phyloP scores from a whole-genome alignment of 257 asterid species.

The Ilex aquifolium region DNA sequence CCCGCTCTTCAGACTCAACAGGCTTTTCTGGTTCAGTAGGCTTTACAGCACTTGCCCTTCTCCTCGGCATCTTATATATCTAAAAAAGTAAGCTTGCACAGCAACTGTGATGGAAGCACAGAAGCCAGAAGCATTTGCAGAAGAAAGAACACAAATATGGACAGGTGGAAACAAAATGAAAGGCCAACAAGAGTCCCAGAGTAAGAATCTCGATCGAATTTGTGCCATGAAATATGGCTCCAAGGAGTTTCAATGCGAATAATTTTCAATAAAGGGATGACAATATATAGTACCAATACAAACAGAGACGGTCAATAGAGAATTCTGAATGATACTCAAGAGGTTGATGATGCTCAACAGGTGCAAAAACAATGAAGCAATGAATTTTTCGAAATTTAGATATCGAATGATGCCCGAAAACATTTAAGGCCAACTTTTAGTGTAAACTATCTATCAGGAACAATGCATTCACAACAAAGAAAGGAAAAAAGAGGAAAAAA shows the following conservation, averaged over 20 bases:
- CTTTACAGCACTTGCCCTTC: slow-evolving; percentile 55
- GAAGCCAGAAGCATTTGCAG: slow-evolving; percentile 83
- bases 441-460: slow-evolving; percentile 37
- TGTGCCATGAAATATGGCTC: slow-evolving; percentile 71
- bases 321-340: slow-evolving; percentile 40
- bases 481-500: slow-evolving; percentile 23
- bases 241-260: slow-evolving; percentile 60
- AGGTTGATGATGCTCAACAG: slow-evolving; percentile 56
- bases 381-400: slow-evolving; percentile 51
- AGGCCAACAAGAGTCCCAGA: slow-evolving; percentile 71
- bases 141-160: slow-evolving; percentile 76
- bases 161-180: slow-evolving; percentile 60
- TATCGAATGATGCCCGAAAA: slow-evolving; percentile 39
- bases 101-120: slow-evolving; percentile 72
- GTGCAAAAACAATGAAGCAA: slow-evolving; percentile 50
- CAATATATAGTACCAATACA: slow-evolving; percentile 37
- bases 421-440: slow-evolving; percentile 37
- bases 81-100: slow-evolving; percentile 46
- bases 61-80: slow-evolving; percentile 82
- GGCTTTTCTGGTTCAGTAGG: slow-evolving; percentile 51
- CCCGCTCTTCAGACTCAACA: slow-evolving; percentile 69
- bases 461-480: slow-evolving; percentile 53
- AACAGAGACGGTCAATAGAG: slow-evolving; percentile 65
- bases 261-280: slow-evolving; percentile 38
- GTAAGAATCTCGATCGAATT: slow-evolving; percentile 55